Conservation (phyloP, 192 early-diverging fungal species). For the Podila verticillata region DNA sequence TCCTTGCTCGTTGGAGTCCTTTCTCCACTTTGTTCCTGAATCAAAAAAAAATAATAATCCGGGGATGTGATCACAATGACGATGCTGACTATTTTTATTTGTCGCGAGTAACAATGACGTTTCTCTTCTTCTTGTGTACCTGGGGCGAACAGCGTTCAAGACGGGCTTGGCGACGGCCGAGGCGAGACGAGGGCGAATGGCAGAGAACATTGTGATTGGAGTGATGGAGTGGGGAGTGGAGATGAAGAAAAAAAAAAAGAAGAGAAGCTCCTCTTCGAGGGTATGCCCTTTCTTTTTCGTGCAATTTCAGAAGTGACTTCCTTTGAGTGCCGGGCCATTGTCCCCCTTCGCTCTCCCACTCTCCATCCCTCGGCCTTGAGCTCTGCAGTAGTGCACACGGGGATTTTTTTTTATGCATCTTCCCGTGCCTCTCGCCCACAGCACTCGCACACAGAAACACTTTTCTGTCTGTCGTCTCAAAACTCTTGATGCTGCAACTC, state of each 20-base stretch:
- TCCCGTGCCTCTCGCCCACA: too few relatives aligned
- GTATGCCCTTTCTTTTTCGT: too few relatives aligned
- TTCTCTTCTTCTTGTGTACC: constrained; percentile 6
- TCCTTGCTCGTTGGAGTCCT: neutral
- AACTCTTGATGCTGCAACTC: neutral
- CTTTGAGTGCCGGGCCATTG: too few relatives aligned
- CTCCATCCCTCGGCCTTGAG: too few relatives aligned
- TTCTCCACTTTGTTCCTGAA: neutral
- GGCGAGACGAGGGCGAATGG: constrained; percentile 38
- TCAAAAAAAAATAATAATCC: neutral
- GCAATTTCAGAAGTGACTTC: too few relatives aligned
- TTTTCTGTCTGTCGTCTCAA: neutral
- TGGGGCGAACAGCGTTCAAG: constrained; percentile 39
- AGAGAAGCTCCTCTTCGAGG: neutral
- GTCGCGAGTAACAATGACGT: neutral
- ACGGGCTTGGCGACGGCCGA: constrained; percentile 37
- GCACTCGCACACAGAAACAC: neutral
- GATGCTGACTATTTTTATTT: neutral
- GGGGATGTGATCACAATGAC: neutral
- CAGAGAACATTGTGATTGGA: constrained; percentile 33
- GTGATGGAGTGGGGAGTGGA: constrained; percentile 1
- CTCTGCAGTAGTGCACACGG: too few relatives aligned
- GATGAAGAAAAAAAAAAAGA: constrained; percentile 1
- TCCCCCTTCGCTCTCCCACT: too few relatives aligned
- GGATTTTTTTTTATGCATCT: too few relatives aligned